Percentiles rank a stretch among this genome's conserved stretches.
Conservation (phyloP, 805 yeast species). For the Ogataea neopini region DNA sequence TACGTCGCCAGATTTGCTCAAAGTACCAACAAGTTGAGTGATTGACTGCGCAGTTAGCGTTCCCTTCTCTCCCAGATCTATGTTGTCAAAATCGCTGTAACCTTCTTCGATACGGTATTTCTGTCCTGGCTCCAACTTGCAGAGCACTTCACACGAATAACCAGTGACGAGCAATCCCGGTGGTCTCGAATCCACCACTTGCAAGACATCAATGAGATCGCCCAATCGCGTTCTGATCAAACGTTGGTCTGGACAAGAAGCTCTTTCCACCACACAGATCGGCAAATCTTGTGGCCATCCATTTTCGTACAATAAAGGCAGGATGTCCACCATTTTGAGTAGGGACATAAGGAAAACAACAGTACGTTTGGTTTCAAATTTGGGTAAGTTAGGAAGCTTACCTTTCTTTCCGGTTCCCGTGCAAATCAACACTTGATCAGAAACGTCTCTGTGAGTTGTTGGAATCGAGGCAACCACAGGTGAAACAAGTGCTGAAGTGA, state of each 20-base stretch:
- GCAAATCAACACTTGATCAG: conserved; percentile 89
- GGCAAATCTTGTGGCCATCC: conserved; percentile 75
- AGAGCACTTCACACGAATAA: conserved; percentile 53
- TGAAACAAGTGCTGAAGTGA: conserved; percentile 87
- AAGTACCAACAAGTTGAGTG: conserved; percentile 3
- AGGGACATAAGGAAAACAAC: conserved; percentile 88
- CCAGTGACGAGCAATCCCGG: conserved; percentile 91
- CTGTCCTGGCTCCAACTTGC: conserved; percentile 21
- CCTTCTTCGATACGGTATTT: conserved; percentile 31
- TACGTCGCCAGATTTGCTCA: conserved; percentile 3
- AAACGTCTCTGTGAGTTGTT: conserved; percentile 87
- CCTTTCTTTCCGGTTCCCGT: conserved; percentile 95
- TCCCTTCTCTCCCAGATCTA: not conserved
- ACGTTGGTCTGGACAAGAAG: conserved; percentile 91
- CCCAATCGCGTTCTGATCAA: conserved; percentile 71
- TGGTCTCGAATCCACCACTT: conserved; percentile 81
- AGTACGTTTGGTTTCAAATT: conserved; percentile 69
- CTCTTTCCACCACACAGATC: conserved; percentile 84
- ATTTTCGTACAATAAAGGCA: conserved; percentile 45
- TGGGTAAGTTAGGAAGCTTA: conserved; percentile 74
- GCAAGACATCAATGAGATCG: conserved; percentile 70
- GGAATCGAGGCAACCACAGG: conserved; percentile 82
- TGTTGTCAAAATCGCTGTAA: conserved; percentile 10
- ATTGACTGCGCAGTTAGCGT: conserved; percentile 2
- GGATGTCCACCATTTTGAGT: conserved; percentile 66